Evolutionary conservation across 73 alveolate genomes (phyloP).

Genomic region (Tetrahymena elliotti): DNA sequence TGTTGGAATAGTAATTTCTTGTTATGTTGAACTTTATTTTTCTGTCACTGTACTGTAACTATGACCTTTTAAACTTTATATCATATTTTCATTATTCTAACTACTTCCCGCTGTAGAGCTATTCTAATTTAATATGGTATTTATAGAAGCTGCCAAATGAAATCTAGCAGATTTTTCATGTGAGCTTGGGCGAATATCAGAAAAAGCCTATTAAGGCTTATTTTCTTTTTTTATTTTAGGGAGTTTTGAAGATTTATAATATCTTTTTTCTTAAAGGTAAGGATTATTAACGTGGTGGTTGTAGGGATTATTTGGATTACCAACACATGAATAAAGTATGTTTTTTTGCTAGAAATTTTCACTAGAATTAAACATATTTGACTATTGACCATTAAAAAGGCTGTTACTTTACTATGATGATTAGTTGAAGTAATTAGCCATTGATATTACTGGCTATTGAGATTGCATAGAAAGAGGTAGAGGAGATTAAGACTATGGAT

Average conservation of each 20-base stretch:
- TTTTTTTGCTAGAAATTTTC: not conserved
- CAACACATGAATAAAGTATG: not conserved
- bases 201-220: not conserved
- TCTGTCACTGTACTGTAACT: not conserved
- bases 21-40: not conserved
- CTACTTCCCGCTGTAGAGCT: not conserved
- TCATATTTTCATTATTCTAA: not conserved
- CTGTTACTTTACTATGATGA: not conserved
- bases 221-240: not conserved
- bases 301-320: not conserved
- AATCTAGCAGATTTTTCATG: not conserved
- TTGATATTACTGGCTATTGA: not conserved
- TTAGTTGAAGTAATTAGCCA: not conserved
- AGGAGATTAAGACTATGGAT: not conserved
- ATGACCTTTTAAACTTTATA: not conserved
- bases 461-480: not conserved
- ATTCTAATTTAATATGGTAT: not conserved
- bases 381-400: not conserved
- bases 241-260: not conserved
- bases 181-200: not conserved
- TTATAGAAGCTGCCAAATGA: not conserved
- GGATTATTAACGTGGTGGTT: not conserved
- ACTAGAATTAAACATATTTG: not conserved
- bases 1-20: not conserved
- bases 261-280: not conserved